A percentile compares a stretch with the other conserved stretches of the same genome.
Conservation (phyloP, 2,329 filamentous ascomycete species). For the Sclerotinia spermophila region DNA sequence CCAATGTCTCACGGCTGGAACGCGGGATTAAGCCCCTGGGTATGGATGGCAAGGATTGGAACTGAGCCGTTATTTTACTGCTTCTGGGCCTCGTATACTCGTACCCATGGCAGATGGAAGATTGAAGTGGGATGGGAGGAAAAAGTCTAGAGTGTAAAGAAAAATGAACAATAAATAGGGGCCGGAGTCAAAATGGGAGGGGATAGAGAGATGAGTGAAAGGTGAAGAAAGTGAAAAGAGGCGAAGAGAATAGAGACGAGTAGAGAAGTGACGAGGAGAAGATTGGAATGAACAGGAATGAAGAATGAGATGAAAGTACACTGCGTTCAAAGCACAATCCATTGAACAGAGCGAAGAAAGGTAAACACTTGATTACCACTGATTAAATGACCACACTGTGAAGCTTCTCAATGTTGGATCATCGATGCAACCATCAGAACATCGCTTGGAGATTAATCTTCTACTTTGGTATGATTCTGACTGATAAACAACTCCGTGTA, state of each 20-base stretch:
- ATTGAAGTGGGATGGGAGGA: background rate
- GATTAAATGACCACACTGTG: background rate
- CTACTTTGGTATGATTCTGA: background rate
- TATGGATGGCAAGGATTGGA: background rate
- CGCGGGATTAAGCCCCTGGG: background rate
- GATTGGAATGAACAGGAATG: background rate
- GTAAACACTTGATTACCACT: background rate
- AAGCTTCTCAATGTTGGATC: background rate
- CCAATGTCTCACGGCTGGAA: background rate
- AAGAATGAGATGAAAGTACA: background rate
- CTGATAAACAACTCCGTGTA: constrained; percentile 1
- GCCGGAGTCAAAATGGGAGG: no score
- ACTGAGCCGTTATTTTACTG: background rate
- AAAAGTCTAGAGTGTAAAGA: background rate
- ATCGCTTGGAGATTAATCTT: background rate
- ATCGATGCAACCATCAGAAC: background rate
- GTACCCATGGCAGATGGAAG: background rate
- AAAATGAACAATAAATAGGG: background rate
- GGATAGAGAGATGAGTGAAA: no score
- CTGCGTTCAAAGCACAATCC: background rate
- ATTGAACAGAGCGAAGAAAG: background rate
- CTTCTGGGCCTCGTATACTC: background rate
- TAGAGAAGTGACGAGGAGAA: background rate
- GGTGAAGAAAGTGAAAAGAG: background rate
- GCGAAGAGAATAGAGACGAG: background rate